These are phyloP conservation scores for Drosera capensis DNA, from an alignment of 148 eudicot genomes.

Conservation along the genomic window DNA sequence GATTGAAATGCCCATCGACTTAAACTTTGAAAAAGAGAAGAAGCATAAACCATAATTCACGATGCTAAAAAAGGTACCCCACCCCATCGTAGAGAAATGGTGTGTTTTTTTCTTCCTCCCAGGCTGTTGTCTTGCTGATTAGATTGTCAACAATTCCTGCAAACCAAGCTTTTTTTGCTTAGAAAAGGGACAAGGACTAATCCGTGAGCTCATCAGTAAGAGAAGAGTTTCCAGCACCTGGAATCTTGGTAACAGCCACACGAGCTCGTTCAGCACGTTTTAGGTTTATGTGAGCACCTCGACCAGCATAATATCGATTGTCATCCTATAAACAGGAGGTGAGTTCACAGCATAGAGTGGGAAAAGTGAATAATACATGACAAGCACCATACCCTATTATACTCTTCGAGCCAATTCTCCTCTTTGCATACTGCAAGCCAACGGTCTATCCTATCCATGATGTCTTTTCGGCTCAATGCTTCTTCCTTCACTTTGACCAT, in stretches of 20 bases:
- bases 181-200: background rate
- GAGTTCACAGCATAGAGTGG: background rate
- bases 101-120: constrained; percentile 66
- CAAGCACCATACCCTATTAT: constrained; percentile 23
- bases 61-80: constrained; percentile 2
- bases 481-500: constrained; percentile 42
- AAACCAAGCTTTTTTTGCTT: background rate
- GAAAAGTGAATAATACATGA: background rate
- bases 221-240: constrained; percentile 30
- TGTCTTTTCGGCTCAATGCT: constrained; percentile 51
- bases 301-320: constrained; percentile 73
- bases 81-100: constrained; percentile 76
- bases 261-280: constrained; percentile 96
- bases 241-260: constrained; percentile 60
- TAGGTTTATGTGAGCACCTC: constrained; percentile 77
- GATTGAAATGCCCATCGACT: constrained; percentile 1
- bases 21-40: background rate
- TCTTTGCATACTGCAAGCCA: constrained; percentile 64
- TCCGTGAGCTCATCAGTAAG: background rate
- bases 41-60: background rate
- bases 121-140: constrained; percentile 44
- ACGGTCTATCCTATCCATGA: constrained; percentile 45
- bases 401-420: constrained; percentile 68
- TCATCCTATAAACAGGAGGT: constrained; percentile 32
- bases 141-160: constrained; percentile 49